A percentile compares a stretch with the other conserved stretches of the same genome.
Conservation (phyloP, 208 protist species). For the Trypanosoma melophagium region DNA sequence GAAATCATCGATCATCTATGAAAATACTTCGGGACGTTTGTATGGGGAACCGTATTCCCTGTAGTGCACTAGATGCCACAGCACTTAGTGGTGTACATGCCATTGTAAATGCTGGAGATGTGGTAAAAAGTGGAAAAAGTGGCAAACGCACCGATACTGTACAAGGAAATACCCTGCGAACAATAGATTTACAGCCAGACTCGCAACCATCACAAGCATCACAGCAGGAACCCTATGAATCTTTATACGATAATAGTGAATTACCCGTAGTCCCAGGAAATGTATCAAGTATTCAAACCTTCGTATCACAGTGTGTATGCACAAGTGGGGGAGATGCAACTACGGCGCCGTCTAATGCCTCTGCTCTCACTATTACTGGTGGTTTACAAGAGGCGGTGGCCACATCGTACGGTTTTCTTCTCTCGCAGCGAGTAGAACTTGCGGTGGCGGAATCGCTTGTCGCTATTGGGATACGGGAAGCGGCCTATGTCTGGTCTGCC, state of each 20-base stretch:
- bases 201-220: neutral
- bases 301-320: slow-evolving; percentile 41
- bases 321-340: neutral
- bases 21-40: slow-evolving; percentile 52
- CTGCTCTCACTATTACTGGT: slow-evolving; percentile 1
- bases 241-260: slow-evolving; percentile 43
- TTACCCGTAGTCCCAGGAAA: slow-evolving; percentile 39
- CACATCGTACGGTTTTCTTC: slow-evolving; percentile 43
- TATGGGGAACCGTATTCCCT: slow-evolving; percentile 50
- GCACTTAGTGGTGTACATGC: slow-evolving; percentile 9
- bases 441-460: slow-evolving; percentile 64
- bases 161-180: neutral
- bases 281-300: slow-evolving; percentile 32
- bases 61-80: slow-evolving; percentile 23
- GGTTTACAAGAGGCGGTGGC: slow-evolving; percentile 39
- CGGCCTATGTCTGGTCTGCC: slow-evolving; percentile 46
- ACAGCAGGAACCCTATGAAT: slow-evolving; percentile 1
- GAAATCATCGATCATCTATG: slow-evolving; percentile 65
- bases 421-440: slow-evolving; percentile 55
- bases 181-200: neutral
- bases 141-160: neutral
- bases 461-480: slow-evolving; percentile 44
- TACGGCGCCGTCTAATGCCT: neutral
- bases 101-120: slow-evolving; percentile 13
- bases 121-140: slow-evolving; percentile 13